These are phyloP conservation scores for Arthrocladium fulminans DNA, from an alignment of 2,329 filamentous ascomycete species.

Conservation along the genomic window DNA sequence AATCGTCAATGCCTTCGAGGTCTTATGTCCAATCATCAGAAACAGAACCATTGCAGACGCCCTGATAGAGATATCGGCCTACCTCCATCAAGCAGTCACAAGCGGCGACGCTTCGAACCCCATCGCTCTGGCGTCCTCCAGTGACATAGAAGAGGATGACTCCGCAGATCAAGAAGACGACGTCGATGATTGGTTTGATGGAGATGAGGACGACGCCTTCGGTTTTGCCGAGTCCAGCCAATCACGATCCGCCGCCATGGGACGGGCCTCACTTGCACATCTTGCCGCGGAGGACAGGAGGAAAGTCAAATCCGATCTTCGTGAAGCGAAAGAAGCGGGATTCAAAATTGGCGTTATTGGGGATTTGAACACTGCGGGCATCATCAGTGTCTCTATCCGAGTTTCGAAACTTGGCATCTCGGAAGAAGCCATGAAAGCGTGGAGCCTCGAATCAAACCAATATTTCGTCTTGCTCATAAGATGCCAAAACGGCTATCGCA, in stretches of 20 bases:
- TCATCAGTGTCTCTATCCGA: slow-evolving; percentile 60
- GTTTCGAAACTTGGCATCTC: slow-evolving; percentile 64
- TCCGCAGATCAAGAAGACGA: slow-evolving; percentile 23
- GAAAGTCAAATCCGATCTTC: slow-evolving; percentile 53
- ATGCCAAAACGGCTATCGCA: slow-evolving; percentile 54
- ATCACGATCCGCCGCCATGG: slow-evolving; percentile 6
- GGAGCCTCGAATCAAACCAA: slow-evolving; percentile 58
- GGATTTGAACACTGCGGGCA: slow-evolving; percentile 38
- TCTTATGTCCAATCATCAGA: slow-evolving; percentile 23
- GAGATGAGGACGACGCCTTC: slow-evolving; percentile 26
- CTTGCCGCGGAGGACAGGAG: slow-evolving; percentile 14
- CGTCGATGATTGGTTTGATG: slow-evolving; percentile 28
- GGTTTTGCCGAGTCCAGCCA: slow-evolving; percentile 10
- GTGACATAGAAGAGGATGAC: slow-evolving; percentile 21
- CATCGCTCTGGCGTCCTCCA: slow-evolving; percentile 25
- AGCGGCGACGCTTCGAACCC: slow-evolving; percentile 6
- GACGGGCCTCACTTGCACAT: not conserved
- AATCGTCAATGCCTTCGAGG: slow-evolving; percentile 18
- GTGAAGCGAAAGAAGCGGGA: slow-evolving; percentile 52
- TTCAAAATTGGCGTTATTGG: slow-evolving; percentile 60
- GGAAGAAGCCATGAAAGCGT: slow-evolving; percentile 65
- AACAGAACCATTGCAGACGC: slow-evolving; percentile 20
- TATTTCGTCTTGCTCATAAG: slow-evolving; percentile 67
- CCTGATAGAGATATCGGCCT: slow-evolving; percentile 25
- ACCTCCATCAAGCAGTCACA: slow-evolving; percentile 13